Conservation (phyloP, 371 early-diverging fungal genomes). For the Mortierella sp. region DNA sequence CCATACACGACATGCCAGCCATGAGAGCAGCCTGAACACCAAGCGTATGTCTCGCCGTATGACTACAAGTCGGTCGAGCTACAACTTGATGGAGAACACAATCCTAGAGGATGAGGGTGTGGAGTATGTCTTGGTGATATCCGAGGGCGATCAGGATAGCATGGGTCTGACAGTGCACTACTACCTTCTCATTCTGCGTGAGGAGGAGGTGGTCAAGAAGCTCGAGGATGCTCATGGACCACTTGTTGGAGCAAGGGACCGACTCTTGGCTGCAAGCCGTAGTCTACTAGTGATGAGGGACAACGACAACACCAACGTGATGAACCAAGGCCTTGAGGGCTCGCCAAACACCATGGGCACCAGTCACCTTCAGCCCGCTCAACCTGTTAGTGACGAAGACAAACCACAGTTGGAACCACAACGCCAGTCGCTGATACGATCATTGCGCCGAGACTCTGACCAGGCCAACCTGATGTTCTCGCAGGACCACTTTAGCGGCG, state of each 20-base stretch:
- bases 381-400: constrained; percentile 11
- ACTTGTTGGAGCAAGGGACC: constrained; percentile 40
- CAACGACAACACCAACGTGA: background rate
- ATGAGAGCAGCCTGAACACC: constrained; percentile 42
- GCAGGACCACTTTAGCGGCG: constrained; percentile 9
- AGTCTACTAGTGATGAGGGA: constrained; percentile 21
- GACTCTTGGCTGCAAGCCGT: constrained; percentile 39
- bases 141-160: constrained; percentile 51
- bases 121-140: constrained; percentile 51
- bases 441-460: background rate
- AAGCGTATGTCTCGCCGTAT: constrained; percentile 39
- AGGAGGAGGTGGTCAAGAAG: constrained; percentile 55
- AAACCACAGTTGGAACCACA: constrained; percentile 3
- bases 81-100: constrained; percentile 31
- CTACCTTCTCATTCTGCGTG: constrained; percentile 47
- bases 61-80: constrained; percentile 42
- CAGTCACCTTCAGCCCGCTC: constrained; percentile 16
- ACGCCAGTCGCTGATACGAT: constrained; percentile 3
- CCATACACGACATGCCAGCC: constrained; percentile 48
- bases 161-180: constrained; percentile 53
- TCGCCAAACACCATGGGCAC: background rate
- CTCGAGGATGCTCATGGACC: constrained; percentile 56
- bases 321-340: background rate
- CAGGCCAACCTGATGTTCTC: background rate
- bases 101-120: constrained; percentile 50